Conservation (phyloP, 306 rosid species). For the Cercis canadensis region DNA sequence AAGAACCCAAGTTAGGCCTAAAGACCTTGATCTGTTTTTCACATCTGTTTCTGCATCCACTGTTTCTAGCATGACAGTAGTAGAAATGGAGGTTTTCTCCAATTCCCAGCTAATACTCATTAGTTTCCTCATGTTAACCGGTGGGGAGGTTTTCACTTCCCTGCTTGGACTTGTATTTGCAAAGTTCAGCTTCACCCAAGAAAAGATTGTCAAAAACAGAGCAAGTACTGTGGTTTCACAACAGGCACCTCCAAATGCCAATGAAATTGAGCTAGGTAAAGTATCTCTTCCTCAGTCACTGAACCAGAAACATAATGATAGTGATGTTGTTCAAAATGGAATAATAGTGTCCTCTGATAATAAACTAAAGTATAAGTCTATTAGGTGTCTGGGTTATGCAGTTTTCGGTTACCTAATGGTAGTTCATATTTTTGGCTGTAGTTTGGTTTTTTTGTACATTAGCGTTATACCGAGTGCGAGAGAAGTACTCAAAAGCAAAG, state of each 20-base stretch:
- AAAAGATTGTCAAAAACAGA: neutral
- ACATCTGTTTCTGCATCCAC: slow-evolving; percentile 80
- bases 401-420: slow-evolving; percentile 42
- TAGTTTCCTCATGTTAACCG: slow-evolving; percentile 61
- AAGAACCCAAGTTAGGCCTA: slow-evolving; percentile 30
- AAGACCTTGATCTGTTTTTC: slow-evolving; percentile 56
- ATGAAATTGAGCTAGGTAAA: slow-evolving; percentile 40
- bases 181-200: neutral
- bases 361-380: slow-evolving; percentile 21
- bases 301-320: neutral
- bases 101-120: slow-evolving; percentile 50
- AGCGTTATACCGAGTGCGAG: slow-evolving; percentile 43
- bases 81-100: slow-evolving; percentile 68
- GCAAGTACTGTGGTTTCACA: neutral
- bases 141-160: slow-evolving; percentile 78
- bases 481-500: slow-evolving; percentile 40
- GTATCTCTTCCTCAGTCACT: slow-evolving; percentile 6
- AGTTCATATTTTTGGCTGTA: slow-evolving; percentile 39
- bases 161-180: slow-evolving; percentile 46
- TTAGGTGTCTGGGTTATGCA: slow-evolving; percentile 32
- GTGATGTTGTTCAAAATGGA: neutral
- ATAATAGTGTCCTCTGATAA: neutral
- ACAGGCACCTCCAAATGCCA: neutral
- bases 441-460: slow-evolving; percentile 37
- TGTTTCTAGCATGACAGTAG: slow-evolving; percentile 69